Percentiles rank a stretch among this genome's conserved stretches.
Conservation (phyloP, 176 grass and related monocot species). For the Oryza punctata region DNA sequence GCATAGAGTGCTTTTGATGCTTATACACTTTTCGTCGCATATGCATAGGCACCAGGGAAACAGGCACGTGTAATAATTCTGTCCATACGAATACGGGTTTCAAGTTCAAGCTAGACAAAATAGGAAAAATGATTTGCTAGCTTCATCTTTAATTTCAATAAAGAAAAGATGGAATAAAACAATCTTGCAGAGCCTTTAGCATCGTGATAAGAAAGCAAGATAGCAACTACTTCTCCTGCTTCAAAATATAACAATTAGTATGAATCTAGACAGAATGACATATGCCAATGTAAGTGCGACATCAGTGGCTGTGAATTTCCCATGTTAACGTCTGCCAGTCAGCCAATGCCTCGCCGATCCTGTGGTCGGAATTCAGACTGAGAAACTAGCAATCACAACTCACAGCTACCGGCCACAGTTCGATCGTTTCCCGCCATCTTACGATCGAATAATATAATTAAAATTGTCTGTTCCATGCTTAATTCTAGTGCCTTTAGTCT, state of each 20-base stretch:
- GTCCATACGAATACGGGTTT: not conserved
- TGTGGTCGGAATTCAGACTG: not conserved
- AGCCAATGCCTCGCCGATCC: not conserved
- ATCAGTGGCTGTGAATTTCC: slow-evolving; percentile 26
- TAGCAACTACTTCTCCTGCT: too few species aligned
- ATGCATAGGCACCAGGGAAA: not conserved
- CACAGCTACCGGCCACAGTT: too few species aligned
- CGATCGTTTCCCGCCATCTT: not conserved
- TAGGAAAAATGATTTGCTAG: not conserved
- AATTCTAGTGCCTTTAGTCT: not conserved
- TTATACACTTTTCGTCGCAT: not conserved
- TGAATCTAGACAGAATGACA: too few species aligned
- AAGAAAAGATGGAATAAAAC: too few species aligned
- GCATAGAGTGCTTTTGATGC: too few species aligned
- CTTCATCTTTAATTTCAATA: too few species aligned
- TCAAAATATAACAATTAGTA: too few species aligned
- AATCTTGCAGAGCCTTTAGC: too few species aligned
- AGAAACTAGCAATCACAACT: not conserved
- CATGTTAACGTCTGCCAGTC: slow-evolving; percentile 16
- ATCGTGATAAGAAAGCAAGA: not conserved
- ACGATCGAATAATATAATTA: too few species aligned
- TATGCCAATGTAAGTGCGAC: slow-evolving; percentile 21
- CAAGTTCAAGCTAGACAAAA: not conserved
- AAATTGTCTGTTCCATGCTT: not conserved
- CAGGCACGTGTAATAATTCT: not conserved